These are phyloP conservation scores for Aurantiochytrium sp. DNA, from an alignment of 108 stramenopile species.

Conservation along the genomic window DNA sequence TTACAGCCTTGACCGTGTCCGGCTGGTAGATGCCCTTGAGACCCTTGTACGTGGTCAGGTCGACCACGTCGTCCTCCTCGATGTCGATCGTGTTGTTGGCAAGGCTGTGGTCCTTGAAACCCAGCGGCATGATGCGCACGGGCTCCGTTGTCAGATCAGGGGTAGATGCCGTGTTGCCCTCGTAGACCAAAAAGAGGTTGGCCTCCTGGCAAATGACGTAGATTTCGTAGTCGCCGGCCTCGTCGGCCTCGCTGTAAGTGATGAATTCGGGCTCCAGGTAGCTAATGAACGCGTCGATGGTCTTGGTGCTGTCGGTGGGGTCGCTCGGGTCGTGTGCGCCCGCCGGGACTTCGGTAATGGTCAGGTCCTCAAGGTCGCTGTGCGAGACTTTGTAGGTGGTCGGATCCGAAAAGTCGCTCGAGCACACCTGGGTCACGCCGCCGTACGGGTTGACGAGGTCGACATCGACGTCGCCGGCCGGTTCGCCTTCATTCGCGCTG, in stretches of 20 bases:
- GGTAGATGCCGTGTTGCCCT: neutral
- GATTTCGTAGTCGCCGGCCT: neutral
- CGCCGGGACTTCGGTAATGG: neutral
- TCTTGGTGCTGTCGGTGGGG: neutral
- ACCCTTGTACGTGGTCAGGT: neutral
- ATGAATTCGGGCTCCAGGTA: conserved; percentile 5
- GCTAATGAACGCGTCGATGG: neutral
- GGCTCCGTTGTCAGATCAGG: neutral
- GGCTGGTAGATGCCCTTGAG: conserved; percentile 16
- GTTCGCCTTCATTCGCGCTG: conserved; percentile 16
- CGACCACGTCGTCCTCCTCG: neutral
- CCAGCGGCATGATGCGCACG: neutral
- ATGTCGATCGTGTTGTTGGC: neutral
- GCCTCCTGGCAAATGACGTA: conserved; percentile 3
- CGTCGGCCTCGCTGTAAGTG: neutral
- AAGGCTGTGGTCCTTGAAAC: conserved; percentile 14
- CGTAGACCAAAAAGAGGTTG: conserved; percentile 7
- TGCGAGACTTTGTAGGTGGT: neutral
- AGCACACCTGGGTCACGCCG: conserved; percentile 5
- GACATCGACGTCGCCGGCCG: neutral
- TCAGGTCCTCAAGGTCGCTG: neutral
- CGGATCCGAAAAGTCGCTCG: neutral
- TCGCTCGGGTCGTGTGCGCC: neutral
- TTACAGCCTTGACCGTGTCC: conserved; percentile 9
- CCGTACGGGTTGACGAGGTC: conserved; percentile 8